Conservation (phyloP, 768 basidiomycete genomes). For the Lentinula detonsa region DNA sequence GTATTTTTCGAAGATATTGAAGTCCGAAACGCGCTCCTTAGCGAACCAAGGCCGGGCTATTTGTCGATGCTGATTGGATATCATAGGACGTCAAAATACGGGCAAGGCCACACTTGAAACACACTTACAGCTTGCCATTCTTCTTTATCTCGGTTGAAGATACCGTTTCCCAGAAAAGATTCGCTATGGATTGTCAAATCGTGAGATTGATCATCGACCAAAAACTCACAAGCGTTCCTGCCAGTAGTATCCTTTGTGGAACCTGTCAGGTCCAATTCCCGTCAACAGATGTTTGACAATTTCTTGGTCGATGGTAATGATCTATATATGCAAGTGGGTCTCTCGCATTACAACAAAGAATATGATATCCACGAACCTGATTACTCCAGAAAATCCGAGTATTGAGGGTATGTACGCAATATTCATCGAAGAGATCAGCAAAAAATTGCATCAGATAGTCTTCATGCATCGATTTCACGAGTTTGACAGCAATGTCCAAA, state of each 20-base stretch:
- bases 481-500: constrained; percentile 34
- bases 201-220: background rate
- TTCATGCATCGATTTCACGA: constrained; percentile 23
- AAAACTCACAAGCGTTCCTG: constrained; percentile 33
- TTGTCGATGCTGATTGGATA: constrained; percentile 30
- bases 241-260: constrained; percentile 35
- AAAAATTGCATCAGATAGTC: constrained; percentile 34
- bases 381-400: constrained; percentile 42
- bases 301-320: constrained; percentile 39
- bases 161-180: constrained; percentile 38
- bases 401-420: constrained; percentile 39
- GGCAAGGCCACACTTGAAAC: background rate
- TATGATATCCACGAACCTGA: constrained; percentile 20
- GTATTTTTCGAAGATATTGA: constrained; percentile 38
- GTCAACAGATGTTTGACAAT: constrained; percentile 33
- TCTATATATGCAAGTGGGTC: constrained; percentile 17
- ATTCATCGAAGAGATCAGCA: constrained; percentile 35
- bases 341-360: constrained; percentile 5
- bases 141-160: constrained; percentile 48
- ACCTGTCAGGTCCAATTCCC: constrained; percentile 35
- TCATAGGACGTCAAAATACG: background rate
- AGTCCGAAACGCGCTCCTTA: constrained; percentile 40
- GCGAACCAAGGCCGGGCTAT: constrained; percentile 45
- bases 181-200: constrained; percentile 8
- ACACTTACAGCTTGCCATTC: constrained; percentile 13